Evolutionary conservation across 1,139 yeast species (phyloP), one percentile per base, ranked within the genome.

Genomic region (Taphrina communis): DNA sequence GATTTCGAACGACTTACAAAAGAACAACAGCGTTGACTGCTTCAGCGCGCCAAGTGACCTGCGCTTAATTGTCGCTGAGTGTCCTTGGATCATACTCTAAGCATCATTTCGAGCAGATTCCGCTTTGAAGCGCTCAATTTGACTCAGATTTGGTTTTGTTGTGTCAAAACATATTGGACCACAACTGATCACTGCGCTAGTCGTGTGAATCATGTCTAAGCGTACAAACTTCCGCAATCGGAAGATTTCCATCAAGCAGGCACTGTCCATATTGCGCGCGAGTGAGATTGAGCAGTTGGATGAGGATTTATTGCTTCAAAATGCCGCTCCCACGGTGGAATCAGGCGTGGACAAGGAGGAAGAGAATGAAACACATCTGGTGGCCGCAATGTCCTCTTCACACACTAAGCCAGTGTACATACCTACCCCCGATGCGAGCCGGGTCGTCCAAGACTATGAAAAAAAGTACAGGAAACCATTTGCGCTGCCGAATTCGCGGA

Each of bases 271-370:
- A 19, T 84, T 88, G 77, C 84, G 85, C 76, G 96, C 90, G 75
- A 81, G 83, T 70, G 97, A 94, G 75, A 81, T 92, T 69, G 95
- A 97, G 0, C 88, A 89, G 72, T 78, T 88, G 69, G 97, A 91
- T 73, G 85, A 85, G 71, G 83, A 80, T 69, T 88, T 86, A 68
- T 88, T 86, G 71, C 86, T 84, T 74, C 97, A 90, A 76, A 85
- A 98, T 67, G 97, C 93, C 73, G 79, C 90, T 39, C 93, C 91
- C 75, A 91, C 91, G 71, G 86, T 94, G 62, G 99, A 94, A 75
- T 94, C 99, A 6, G 99, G 99, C 78, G 99, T 94, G 65, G 99
- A 94, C 77, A 94, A 95, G 77, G 92, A 91, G 74, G 99, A 94
- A 78, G 99, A 94, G 79, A 96, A 91, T 70, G 77, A 75, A 59